Percentiles rank a stretch among this genome's conserved stretches.
Conservation (phyloP, 805 yeast species). For the Suhomyces xylopsoci region DNA sequence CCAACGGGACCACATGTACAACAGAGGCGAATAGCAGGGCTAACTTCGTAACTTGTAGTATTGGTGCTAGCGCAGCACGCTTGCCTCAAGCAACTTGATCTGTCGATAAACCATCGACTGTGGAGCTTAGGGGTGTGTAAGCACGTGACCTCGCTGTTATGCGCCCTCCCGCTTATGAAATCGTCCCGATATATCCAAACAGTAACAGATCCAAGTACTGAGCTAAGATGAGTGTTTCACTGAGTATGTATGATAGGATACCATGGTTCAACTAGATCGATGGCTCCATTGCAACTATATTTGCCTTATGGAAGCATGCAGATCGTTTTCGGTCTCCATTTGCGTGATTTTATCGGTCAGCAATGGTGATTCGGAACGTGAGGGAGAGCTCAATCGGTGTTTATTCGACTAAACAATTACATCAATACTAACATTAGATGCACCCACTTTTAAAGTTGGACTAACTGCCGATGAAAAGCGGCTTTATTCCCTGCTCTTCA, state of each 20-base stretch:
- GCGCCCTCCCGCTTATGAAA: not conserved
- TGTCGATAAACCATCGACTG: not conserved
- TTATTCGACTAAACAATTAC: not conserved
- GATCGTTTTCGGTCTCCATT: not conserved
- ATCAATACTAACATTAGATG: constrained; percentile 13
- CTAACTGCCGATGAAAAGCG: constrained; percentile 75
- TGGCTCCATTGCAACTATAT: not conserved
- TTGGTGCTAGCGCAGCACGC: not conserved
- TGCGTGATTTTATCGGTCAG: not conserved
- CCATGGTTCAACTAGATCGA: not conserved
- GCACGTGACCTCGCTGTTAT: not conserved
- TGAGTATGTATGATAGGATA: constrained; percentile 18
- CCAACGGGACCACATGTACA: not conserved
- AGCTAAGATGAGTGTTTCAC: constrained; percentile 23
- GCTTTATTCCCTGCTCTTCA: constrained; percentile 72
- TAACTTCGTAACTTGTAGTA: not conserved
- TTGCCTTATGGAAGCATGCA: not conserved
- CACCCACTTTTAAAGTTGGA: constrained; percentile 41
- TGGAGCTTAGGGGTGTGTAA: not conserved
- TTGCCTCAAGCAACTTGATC: not conserved
- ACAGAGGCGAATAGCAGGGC: not conserved
- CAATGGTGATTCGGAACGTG: not conserved
- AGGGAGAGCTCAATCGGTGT: not conserved
- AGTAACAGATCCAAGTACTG: not conserved
- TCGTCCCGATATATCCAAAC: not conserved